phyloP scores from a whole-genome alignment of 2,329 filamentous ascomycete species.

The Coleophoma eucalyptorum region DNA sequence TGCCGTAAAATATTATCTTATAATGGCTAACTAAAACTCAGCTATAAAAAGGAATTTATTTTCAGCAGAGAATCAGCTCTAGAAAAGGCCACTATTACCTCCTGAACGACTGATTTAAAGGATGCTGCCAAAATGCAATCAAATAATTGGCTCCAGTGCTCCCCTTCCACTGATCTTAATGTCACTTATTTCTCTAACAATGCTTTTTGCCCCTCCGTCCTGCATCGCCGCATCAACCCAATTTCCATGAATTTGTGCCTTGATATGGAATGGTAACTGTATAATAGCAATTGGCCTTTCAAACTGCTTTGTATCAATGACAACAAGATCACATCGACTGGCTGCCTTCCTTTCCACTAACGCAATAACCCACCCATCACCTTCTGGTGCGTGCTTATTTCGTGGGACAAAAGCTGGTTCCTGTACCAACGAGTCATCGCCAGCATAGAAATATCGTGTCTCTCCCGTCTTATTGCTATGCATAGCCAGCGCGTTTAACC shows the following conservation, averaged over 20 bases:
- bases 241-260: conserved; percentile 27
- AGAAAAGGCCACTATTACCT: too few relatives aligned
- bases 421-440: conserved; percentile 40
- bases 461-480: conserved; percentile 14
- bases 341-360: conserved; percentile 31
- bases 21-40: too few relatives aligned
- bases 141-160: background rate
- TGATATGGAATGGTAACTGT: conserved; percentile 24
- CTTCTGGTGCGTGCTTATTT: conserved; percentile 24
- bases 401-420: conserved; percentile 50
- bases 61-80: too few relatives aligned
- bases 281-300: conserved; percentile 27
- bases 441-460: conserved; percentile 30
- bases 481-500: conserved; percentile 10
- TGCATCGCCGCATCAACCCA: conserved; percentile 20
- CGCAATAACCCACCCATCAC: conserved; percentile 25
- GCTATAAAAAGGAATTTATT: too few relatives aligned
- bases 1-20: too few relatives aligned
- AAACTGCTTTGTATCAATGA: conserved; percentile 28
- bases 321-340: conserved; percentile 23
- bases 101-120: too few relatives aligned
- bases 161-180: background rate
- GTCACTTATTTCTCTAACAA: background rate
- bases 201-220: background rate
- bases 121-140: too few relatives aligned